Base-by-base conservation (phyloP, 2,329 filamentous ascomycete species). In the Ophidiomyces ophidiicola region DNA sequence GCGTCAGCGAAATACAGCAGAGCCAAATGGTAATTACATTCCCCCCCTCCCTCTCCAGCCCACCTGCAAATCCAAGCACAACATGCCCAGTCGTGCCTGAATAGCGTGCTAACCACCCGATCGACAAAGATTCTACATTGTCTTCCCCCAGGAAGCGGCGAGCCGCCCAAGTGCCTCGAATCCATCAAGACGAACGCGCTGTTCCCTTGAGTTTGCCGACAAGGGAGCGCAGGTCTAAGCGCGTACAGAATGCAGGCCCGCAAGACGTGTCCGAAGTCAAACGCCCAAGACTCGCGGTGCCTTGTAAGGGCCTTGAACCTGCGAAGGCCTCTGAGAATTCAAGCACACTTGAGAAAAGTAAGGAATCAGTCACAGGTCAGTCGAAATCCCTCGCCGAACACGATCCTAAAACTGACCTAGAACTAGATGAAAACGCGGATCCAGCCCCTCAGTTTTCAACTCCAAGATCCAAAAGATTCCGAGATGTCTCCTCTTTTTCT, bases 401-500 rank as follows among this genome's bases (percentile, higher is more conserved):
- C 15, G 20, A 35, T 2, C 26, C 11, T 11, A 24, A 12, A n/a
- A 11, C 34, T 30, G 41, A 41, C 37, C 31, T 19, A 4, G 20
- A 44, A 44, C 37, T 58, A 67, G 53, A 72, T 62, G 63, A 68
- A 47, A 64, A 63, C 38, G 41, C 53, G 20, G 58, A 54, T 39
- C 61, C 53, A 28, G 55, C 48, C 7, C 28, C 20, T 19, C 21
- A 58, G 43, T 58, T 67, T 44, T 66, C 66, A 50, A 64, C 63
- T 37, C 61, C 67, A 29, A 61, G 66, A 32, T 74, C 74, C 10
- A 67, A 78, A 36, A 82, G 58, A 41, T 62, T 53, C 78, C 82
- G 18, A 59, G 81, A 94, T 75, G 84, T 88, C 43, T 73, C 75
- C 36, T 72, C 75, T 49, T 70, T 69, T 46, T 71, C 77, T 14